A percentile compares a stretch with the other conserved stretches of the same genome.
These are phyloP conservation scores for Kodamaea ohmeri DNA, from an alignment of 1,139 yeast genomes.

Conservation along the genomic window DNA sequence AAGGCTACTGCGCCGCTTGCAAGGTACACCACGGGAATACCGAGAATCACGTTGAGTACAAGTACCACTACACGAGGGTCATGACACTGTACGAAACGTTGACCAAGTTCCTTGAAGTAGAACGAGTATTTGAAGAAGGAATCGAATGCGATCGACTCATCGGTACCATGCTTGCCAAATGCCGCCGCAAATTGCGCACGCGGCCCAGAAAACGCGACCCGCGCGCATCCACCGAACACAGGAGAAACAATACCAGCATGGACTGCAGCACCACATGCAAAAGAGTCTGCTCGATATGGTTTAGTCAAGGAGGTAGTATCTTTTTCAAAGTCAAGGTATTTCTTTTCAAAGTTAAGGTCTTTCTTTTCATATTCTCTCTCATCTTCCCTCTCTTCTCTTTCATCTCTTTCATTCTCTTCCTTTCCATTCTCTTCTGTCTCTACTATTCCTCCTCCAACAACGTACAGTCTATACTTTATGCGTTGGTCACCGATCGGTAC, in stretches of 20 bases:
- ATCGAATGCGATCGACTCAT: constrained; percentile 59
- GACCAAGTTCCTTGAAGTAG: constrained; percentile 42
- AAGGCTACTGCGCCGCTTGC: constrained; percentile 55
- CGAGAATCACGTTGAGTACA: constrained; percentile 55
- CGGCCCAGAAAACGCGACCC: constrained; percentile 55
- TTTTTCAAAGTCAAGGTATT: constrained; percentile 11
- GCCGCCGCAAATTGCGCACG: constrained; percentile 47
- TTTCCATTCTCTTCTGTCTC: background rate
- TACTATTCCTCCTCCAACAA: constrained; percentile 67
- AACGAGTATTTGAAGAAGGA: constrained; percentile 77
- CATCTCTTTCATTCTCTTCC: background rate
- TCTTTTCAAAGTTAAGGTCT: constrained; percentile 12
- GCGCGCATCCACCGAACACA: constrained; percentile 77
- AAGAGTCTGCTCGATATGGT: constrained; percentile 87
- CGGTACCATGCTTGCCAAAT: constrained; percentile 48
- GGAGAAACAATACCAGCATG: constrained; percentile 82
- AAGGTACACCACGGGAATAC: constrained; percentile 57
- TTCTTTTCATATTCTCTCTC: background rate
- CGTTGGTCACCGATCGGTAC: constrained; percentile 69
- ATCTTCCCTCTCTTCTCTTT: background rate
- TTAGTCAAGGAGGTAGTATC: constrained; percentile 39
- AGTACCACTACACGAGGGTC: constrained; percentile 67
- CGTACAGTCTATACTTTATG: constrained; percentile 68
- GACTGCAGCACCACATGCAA: constrained; percentile 84
- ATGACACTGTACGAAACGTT: constrained; percentile 45